Percentiles rank a stretch among this genome's conserved stretches.
Evolutionary conservation across 805 yeast genomes (phyloP).

Genomic region (Wickerhamomyces xylosicus): DNA sequence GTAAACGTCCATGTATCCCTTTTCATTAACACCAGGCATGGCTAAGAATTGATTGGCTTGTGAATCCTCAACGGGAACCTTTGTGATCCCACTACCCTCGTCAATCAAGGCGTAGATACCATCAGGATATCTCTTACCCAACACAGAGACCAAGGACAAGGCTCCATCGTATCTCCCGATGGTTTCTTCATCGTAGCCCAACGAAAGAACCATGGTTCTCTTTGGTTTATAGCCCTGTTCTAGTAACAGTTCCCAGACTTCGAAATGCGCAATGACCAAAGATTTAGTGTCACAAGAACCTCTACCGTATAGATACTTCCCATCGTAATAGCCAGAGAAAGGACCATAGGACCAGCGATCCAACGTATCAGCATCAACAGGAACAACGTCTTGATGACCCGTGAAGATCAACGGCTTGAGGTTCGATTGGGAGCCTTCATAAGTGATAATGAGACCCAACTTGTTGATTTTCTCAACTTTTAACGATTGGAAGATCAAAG

Average conservation of each 20-base stretch:
- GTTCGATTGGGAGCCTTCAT: conserved; percentile 41
- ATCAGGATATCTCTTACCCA: conserved; percentile 45
- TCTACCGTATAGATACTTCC: conserved; percentile 54
- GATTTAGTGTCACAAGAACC: conserved; percentile 71
- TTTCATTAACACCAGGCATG: conserved; percentile 48
- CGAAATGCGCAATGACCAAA: conserved; percentile 51
- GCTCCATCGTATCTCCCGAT: conserved; percentile 55
- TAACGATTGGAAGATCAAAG: conserved; percentile 36
- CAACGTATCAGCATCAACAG: conserved; percentile 50
- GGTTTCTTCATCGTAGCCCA: conserved; percentile 75
- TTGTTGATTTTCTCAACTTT: conserved; percentile 47
- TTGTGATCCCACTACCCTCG: conserved; percentile 37
- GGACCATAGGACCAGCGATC: conserved; percentile 61
- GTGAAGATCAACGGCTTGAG: conserved; percentile 59
- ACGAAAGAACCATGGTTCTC: conserved; percentile 52
- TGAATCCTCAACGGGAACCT: conserved; percentile 13
- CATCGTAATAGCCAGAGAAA: conserved; percentile 57
- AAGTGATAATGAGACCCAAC: conserved; percentile 54
- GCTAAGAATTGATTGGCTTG: conserved; percentile 30
- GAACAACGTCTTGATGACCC: conserved; percentile 83
- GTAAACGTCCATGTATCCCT: conserved; percentile 45
- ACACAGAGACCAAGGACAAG: conserved; percentile 27
- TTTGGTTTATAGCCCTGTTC: conserved; percentile 38
- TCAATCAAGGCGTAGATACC: conserved; percentile 54
- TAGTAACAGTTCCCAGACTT: conserved; percentile 45